Evolutionary conservation across 768 basidiomycete species (phyloP).

Genomic region (Lactifluus piperatus): DNA sequence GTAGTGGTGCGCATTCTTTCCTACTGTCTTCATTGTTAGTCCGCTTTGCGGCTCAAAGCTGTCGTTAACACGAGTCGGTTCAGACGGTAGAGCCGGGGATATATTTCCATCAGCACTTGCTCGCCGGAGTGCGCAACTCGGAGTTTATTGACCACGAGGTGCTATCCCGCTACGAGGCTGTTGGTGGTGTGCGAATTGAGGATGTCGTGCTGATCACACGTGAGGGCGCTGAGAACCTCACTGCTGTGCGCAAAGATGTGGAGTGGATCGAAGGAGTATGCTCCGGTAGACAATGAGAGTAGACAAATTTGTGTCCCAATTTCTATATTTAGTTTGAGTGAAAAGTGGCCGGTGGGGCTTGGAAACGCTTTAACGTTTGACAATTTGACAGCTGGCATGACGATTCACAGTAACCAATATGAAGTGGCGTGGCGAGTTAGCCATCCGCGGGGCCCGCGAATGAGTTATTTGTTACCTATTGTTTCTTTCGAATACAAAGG

Average conservation of each 20-base stretch:
- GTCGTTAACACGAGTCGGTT: background rate
- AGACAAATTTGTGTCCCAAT: background rate
- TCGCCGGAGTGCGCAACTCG: conserved; percentile 56
- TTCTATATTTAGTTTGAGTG: background rate
- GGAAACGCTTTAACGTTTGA: background rate
- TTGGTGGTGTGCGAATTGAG: conserved; percentile 92
- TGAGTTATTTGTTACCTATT: background rate
- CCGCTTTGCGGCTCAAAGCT: background rate
- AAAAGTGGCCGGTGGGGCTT: background rate
- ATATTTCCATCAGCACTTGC: conserved; percentile 75
- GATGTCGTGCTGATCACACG: conserved; percentile 79
- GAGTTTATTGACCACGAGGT: conserved; percentile 61
- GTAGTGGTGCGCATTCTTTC: conserved; percentile 55
- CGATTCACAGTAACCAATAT: too few relatives aligned
- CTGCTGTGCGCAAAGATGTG: conserved; percentile 74
- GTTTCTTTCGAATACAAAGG: background rate
- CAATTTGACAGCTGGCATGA: too few relatives aligned
- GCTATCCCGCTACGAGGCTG: conserved; percentile 60
- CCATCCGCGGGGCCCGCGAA: background rate
- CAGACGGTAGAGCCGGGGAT: conserved; percentile 89
- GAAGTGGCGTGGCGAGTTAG: background rate
- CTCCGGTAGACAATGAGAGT: conserved; percentile 44
- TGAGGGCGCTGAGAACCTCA: conserved; percentile 74
- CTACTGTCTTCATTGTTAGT: background rate
- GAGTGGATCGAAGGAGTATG: conserved; percentile 79